Evolutionary conservation across 148 eudicot genomes (phyloP).

Genomic region (Polygonum aviculare): DNA sequence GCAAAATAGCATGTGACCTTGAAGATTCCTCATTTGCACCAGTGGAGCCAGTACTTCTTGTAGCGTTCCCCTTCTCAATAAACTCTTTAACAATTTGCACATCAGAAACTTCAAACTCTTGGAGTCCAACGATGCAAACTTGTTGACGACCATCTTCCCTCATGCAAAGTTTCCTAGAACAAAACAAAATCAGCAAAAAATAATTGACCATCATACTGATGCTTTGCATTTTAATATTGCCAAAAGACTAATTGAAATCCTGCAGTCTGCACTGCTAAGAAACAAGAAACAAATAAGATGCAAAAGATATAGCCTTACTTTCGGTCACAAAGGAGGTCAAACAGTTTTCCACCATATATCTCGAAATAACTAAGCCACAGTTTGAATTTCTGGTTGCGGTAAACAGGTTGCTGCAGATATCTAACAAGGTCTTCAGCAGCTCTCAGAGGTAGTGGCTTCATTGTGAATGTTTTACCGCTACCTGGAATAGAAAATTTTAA

Average conservation of each 20-base stretch:
- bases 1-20: conserved; percentile 96
- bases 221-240: neutral
- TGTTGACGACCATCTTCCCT: conserved; percentile 98
- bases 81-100: conserved; percentile 94
- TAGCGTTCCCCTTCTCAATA: conserved; percentile 81
- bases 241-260: neutral
- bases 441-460: conserved; percentile 96
- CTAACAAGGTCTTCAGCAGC: conserved; percentile 87
- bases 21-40: conserved; percentile 99
- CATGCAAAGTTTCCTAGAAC: conserved; percentile 83
- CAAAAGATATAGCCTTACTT: conserved; percentile 32
- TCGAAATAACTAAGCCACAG: conserved; percentile 98
- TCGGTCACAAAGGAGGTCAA: conserved; percentile 82
- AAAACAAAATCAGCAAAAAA: conserved; percentile 4
- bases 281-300: neutral
- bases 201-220: neutral
- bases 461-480: conserved; percentile 97
- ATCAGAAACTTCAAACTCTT: conserved; percentile 96
- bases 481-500: conserved; percentile 36
- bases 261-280: conserved; percentile 3
- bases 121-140: conserved; percentile 96
- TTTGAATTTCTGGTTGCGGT: conserved; percentile 81
- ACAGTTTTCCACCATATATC: conserved; percentile 96
- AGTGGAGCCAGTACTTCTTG: conserved; percentile 95
- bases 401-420: conserved; percentile 70